Base-by-base conservation (phyloP, 805 yeast species). In the Metschnikowia vanudenii region DNA sequence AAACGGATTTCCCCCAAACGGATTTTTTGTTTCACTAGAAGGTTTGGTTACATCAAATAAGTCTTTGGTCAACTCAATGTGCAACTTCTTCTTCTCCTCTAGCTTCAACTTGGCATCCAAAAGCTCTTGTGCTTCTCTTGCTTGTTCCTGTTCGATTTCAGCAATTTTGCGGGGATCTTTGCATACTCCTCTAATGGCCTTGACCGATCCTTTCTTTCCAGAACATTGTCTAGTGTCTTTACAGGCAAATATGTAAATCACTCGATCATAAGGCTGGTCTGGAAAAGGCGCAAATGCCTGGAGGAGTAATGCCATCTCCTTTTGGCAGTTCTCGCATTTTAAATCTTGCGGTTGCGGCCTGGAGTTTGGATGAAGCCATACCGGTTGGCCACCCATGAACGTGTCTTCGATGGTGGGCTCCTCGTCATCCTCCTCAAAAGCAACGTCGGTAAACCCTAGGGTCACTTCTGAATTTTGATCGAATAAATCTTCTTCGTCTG, bases 221-320 rank as follows among this genome's bases (percentile, higher is more conserved):
- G 85, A 76, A 63, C 99, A 94, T 41, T 47, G 53, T 4, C 48
- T 56, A 0, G 65, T 55, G 18, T 79, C 69, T 37, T 79, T 76
- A 65, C 99, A 94, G 1, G 82, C 81, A 61, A 92, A 87, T 0
- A 94, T 75, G 59, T 92, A 94, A 14, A 94, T 65, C 3, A 81
- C 82, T 49, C 99, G 78, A 57, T 88, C 96, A 60, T 91, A 89
- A 35, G 81, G 71, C 10, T 83, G 74, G 30, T 77, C 77, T 29
- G 82, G 88, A 35, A 91, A 64, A 1, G 96, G 95, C 0, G 96
- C 85, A 64, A 77, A 85, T 1, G 92, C 85, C 62, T 94, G 98
- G 1, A 84, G 65, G 26, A 91, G 69, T 38, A 92, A 66, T 12
- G 85, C 79, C 84, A 89, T 75, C 13, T 72, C 67, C 9, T 71